These are phyloP conservation scores for Nannochloropsis salina DNA, from an alignment of 108 stramenopile genomes.

Conservation along the genomic window DNA sequence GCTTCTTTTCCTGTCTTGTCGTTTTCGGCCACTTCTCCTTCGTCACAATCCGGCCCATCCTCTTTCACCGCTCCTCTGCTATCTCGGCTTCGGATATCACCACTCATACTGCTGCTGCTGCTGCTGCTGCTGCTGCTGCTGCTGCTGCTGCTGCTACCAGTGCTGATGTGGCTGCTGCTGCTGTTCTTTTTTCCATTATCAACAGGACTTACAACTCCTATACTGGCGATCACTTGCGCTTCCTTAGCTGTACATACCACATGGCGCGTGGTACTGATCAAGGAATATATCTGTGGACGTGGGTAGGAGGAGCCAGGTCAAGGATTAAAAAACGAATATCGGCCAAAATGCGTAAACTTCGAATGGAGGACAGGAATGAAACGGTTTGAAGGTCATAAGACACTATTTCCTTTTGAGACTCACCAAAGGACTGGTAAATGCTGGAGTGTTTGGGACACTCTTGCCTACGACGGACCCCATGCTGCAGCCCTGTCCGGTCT, in stretches of 20 bases:
- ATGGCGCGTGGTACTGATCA: not conserved
- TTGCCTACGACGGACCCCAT: conserved; percentile 7
- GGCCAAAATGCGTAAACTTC: not conserved
- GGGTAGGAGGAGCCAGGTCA: too few relatives aligned
- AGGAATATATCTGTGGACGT: not conserved
- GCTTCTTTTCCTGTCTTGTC: not conserved
- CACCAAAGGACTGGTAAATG: conserved; percentile 13
- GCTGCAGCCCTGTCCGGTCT: not conserved
- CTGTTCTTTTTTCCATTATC: not conserved
- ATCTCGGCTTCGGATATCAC: not conserved
- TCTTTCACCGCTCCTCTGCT: not conserved
- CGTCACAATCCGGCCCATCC: not conserved
- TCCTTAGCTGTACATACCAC: not conserved
- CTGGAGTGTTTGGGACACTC: not conserved
- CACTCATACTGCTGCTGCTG: not conserved
- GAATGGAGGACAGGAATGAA: not conserved
- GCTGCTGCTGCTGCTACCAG: not conserved
- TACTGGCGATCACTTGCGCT: not conserved
- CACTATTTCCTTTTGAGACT: not conserved
- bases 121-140: not conserved
- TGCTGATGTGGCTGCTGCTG: not conserved
- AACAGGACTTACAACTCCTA: not conserved
- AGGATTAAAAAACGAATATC: not conserved
- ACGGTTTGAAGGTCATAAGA: not conserved
- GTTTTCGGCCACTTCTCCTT: not conserved